Conservation (phyloP, 2,329 filamentous ascomycete genomes). For the Hymenoscyphus scutula region DNA sequence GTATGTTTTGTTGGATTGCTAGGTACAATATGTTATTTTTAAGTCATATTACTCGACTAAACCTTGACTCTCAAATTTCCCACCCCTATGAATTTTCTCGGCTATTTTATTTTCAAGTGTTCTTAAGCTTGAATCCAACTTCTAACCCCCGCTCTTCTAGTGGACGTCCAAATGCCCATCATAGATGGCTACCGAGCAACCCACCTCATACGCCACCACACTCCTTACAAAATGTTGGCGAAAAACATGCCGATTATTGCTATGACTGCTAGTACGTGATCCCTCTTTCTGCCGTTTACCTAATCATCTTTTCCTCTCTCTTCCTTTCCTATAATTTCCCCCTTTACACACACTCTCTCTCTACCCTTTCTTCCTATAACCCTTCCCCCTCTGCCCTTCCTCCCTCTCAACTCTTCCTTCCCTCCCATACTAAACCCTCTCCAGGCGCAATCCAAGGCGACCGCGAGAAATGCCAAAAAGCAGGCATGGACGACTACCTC, state of each 20-base stretch:
- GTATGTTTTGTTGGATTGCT: no score
- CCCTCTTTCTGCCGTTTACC: background rate
- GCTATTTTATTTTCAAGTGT: no score
- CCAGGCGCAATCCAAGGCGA: slow-evolving; percentile 71
- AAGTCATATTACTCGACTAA: no score
- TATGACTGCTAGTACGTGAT: slow-evolving; percentile 59
- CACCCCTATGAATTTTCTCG: no score
- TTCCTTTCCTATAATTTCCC: no score
- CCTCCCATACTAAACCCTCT: background rate
- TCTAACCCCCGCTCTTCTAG: background rate
- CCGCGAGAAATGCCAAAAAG: slow-evolving; percentile 67
- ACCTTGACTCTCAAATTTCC: no score
- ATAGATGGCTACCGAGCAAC: slow-evolving; percentile 78
- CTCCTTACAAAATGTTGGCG: slow-evolving; percentile 59
- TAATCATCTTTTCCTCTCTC: background rate
- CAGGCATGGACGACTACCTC: slow-evolving; percentile 75
- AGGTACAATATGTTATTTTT: no score
- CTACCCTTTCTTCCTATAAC: no score
- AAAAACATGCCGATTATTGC: slow-evolving; percentile 70
- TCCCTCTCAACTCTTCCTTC: no score
- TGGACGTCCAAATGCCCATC: slow-evolving; percentile 76
- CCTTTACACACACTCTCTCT: no score
- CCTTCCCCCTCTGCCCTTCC: no score
- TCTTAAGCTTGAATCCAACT: background rate
- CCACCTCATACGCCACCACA: slow-evolving; percentile 66